phyloP scores from a whole-genome alignment of 2,329 filamentous ascomycete genomes.

The Botrytis porri region DNA sequence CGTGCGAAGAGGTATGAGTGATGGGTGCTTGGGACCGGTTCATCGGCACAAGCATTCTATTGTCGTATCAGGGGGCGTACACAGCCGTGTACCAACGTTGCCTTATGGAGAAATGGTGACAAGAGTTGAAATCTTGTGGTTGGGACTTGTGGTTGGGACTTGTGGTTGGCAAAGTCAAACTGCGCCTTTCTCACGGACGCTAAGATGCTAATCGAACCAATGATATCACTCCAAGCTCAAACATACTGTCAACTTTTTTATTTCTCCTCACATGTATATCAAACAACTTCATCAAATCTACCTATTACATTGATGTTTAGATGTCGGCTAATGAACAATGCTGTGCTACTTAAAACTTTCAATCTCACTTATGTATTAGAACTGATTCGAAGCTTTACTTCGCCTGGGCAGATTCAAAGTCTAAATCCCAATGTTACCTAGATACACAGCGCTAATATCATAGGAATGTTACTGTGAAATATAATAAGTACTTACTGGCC shows the following conservation, averaged over 20 bases:
- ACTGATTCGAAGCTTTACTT: neutral
- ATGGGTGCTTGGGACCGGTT: neutral
- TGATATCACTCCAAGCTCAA: neutral
- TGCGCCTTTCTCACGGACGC: neutral
- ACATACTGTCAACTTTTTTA: neutral
- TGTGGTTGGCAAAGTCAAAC: slow-evolving; percentile 7
- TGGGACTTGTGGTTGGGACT: neutral
- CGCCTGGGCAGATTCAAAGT: slow-evolving; percentile 12
- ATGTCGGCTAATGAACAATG: neutral
- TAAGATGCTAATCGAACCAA: neutral
- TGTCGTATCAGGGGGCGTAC: neutral
- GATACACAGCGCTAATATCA: neutral
- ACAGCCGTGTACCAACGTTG: neutral
- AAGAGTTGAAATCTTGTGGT: neutral
- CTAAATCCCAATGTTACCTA: neutral
- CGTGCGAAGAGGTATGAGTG: neutral
- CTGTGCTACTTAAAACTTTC: no score
- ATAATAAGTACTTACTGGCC: neutral
- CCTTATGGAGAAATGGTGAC: neutral
- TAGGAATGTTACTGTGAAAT: neutral
- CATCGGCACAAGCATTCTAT: neutral
- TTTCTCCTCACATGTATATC: neutral
- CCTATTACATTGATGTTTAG: neutral
- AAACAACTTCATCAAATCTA: neutral
- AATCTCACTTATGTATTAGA: neutral